Base-by-base conservation (phyloP, 768 basidiomycete genomes). In the Psilocybe tampanensis region DNA sequence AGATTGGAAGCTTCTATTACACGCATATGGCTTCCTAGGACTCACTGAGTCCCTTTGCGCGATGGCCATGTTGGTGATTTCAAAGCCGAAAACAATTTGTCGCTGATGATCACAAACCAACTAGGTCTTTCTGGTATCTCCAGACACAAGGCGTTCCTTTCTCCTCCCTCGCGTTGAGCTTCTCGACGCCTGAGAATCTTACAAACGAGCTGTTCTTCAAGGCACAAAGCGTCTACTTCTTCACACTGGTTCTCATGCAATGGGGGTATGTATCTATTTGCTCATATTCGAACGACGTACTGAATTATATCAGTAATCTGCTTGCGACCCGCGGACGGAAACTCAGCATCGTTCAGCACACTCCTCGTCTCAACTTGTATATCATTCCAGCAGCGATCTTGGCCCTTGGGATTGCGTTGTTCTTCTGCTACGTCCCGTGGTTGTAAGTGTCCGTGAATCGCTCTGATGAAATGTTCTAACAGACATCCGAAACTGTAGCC, bases 21-120 rank as follows among this genome's bases (percentile, higher is more conserved):
- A 87, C 11, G 84, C 84, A 0, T 87, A 86, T 64, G 71, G 77
- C 5, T 85, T 86, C 68, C 60, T 85, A n/a, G 80, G 80, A 2
- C 24, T 83, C 5, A 19, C 79, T 11, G 79, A 83, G 58, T 76
- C 74, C 15, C 66, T 81, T 22, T 78, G 77, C 36, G 76, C 81
- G 0, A 76, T 79, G 74, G 64, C 75, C 21, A 83, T 78, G 84
- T 83, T 69, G 47, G 70, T 18, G n/a, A 11, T 55, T 21, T 3
- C 33, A 19, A 22, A n/a, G 47, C 34, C 11, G 17, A 34, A 36
- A 17, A 29, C 24, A 26, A 33, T 29, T 44, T 22, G 21, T 57
- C 47, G 13, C 4, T 43, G 1, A 8, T 77, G 52, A 60, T 62
- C 34, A 64, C 44, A 33, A 15, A n/a, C n/a, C n/a, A n/a, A n/a